Base-by-base conservation (phyloP, 1,284 basidiomycete genomes). In the Trametes hirsuta region DNA sequence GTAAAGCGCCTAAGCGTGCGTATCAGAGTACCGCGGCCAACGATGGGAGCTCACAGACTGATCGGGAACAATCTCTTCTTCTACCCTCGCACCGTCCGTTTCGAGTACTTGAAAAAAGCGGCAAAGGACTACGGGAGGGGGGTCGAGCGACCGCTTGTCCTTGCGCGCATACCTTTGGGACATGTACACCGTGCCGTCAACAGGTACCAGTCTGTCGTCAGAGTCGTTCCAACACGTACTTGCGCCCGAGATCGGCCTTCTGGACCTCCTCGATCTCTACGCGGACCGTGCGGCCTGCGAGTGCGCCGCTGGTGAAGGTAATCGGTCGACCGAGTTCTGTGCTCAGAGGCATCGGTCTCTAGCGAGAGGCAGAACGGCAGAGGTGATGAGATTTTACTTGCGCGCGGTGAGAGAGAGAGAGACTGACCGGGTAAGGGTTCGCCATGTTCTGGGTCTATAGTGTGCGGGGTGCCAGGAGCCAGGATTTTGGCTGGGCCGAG, bases 101-200 rank as follows among this genome's bases (percentile, higher is more conserved):
- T 18, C 63, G 18, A 66, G 58, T 9, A 75, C 66, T 47, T 65
- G 51, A 36, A 51, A 61, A 25, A 77, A 68, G n/a, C 69, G 66
- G 25, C 77, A 67, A 39, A 69, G 68, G 2, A 77, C 74, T 25
- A 79, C 76, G 1, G 78, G 78, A 0, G 78, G 78, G 4, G 78
- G 78, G 58, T 79, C 77, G 37, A 77, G 69, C 1, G 77, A 74
- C 21, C 77, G 68, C n/a, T 75, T 69, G 61, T 79, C 77, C 30
- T 76, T 73, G 46, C 73, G 72, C 1, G 53, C 66, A 36, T 75
- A 79, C 61, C 77, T 79, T 21, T 4, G 22, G n/a, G 2, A 36
- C 37, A 55, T 61, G 37, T 41, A 65, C 64, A 18, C 18, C 18
- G 18, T 18, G 18, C 18, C 18, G 18, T 18, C 18, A 18, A 18